Percentiles rank a stretch among this genome's conserved stretches.
Evolutionary conservation across 2,329 filamentous ascomycete species (phyloP).

Genomic region (Fusarium tupiense): DNA sequence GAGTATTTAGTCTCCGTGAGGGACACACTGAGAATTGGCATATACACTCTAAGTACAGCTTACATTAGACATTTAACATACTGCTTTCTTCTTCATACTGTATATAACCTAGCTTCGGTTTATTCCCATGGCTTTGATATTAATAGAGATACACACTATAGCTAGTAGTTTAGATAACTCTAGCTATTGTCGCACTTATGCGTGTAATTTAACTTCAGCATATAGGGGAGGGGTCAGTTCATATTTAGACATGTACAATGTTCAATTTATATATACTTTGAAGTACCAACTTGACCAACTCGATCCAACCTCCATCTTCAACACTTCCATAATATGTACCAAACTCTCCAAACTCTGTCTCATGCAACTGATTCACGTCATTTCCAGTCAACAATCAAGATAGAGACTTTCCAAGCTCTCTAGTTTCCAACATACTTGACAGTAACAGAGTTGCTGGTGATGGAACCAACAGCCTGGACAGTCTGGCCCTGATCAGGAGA

Average conservation of each 20-base stretch:
- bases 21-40: no score
- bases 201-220: no score
- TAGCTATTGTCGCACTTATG: no score
- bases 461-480: constrained; percentile 3
- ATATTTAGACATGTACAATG: neutral
- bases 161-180: no score
- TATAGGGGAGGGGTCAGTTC: no score
- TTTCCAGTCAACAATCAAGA: neutral
- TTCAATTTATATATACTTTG: neutral
- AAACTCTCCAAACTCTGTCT: fast-evolving
- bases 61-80: no score
- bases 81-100: no score
- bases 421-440: constrained; percentile 55
- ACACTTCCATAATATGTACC: neutral
- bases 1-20: no score
- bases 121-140: no score
- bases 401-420: fast-evolving
- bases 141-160: no score
- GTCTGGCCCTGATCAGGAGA: neutral
- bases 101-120: no score
- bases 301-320: fast-evolving
- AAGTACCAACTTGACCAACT: neutral
- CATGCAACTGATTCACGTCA: fast-evolving
- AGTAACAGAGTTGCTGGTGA: constrained; percentile 36
- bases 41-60: no score